These are phyloP conservation scores for Tuber calosporum DNA, from an alignment of 495 filamentous ascomycete genomes.

Conservation along the genomic window DNA sequence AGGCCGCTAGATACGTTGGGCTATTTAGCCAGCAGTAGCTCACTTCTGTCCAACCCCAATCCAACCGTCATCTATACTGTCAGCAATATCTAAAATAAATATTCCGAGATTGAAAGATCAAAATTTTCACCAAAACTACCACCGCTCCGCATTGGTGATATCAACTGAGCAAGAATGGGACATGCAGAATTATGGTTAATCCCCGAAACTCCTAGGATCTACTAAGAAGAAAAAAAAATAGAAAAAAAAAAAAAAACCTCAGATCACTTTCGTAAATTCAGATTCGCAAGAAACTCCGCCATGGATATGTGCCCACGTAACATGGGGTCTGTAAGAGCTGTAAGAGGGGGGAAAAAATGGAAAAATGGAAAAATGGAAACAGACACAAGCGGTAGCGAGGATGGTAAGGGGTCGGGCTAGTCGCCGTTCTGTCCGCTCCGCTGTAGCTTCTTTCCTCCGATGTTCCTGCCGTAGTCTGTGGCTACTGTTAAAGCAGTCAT, in stretches of 20 bases:
- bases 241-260: neutral
- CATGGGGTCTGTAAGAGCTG: neutral
- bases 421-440: neutral
- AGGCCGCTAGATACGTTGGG: neutral
- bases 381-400: neutral
- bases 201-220: neutral
- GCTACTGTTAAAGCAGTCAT: neutral
- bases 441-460: neutral
- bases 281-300: neutral
- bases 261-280: neutral
- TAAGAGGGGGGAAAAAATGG: no score
- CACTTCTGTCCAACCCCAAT: neutral
- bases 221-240: neutral
- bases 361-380: neutral
- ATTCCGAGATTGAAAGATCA: neutral
- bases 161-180: neutral
- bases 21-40: neutral
- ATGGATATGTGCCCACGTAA: conserved; percentile 4
- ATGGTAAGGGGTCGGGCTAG: neutral
- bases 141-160: neutral
- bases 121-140: neutral
- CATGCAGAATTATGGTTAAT: neutral
- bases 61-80: neutral
- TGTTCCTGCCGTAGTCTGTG: neutral
- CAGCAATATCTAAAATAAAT: conserved; percentile 2